Conservation (phyloP, 1,284 basidiomycete species). For the Schizophyllum amplum region DNA sequence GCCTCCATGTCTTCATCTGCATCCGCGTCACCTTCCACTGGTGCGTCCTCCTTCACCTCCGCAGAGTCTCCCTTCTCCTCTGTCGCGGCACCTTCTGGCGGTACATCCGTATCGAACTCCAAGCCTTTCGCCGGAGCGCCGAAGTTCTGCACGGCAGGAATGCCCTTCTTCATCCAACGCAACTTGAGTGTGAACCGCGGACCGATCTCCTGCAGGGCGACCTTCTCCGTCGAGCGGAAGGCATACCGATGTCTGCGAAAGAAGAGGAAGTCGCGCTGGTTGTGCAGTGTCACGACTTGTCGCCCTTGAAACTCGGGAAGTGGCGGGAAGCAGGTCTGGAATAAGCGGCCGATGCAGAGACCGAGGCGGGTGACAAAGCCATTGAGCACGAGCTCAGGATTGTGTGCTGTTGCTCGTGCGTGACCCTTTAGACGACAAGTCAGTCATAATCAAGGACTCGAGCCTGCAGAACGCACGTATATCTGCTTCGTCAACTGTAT, state of each 20-base stretch:
- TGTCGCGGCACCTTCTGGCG: constrained; percentile 17
- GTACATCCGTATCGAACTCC: constrained; percentile 49
- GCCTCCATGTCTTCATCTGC: constrained; percentile 9
- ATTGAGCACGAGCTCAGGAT: constrained; percentile 94
- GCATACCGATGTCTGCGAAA: constrained; percentile 95
- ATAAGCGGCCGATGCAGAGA: constrained; percentile 87
- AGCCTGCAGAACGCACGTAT: constrained; percentile 38
- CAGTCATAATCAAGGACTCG: background rate
- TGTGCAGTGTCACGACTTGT: constrained; percentile 96
- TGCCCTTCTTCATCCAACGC: constrained; percentile 80
- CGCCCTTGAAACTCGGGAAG: constrained; percentile 94
- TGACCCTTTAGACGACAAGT: constrained; percentile 59
- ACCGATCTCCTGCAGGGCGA: constrained; percentile 95
- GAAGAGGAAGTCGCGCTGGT: constrained; percentile 97
- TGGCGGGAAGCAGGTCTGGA: constrained; percentile 93
- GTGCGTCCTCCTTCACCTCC: constrained; percentile 7
- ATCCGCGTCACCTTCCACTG: constrained; percentile 11
- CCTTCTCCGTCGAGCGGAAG: constrained; percentile 86
- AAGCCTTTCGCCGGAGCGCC: constrained; percentile 51
- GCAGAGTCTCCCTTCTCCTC: constrained; percentile 12
- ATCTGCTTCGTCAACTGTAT: constrained; percentile 84
- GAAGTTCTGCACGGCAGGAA: constrained; percentile 70
- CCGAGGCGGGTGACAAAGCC: constrained; percentile 93
- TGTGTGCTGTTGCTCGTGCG: constrained; percentile 86
- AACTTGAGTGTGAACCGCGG: constrained; percentile 96